Evolutionary conservation across 1,284 basidiomycete species (phyloP).

Genomic region (Leccinum cinnamomeum): DNA sequence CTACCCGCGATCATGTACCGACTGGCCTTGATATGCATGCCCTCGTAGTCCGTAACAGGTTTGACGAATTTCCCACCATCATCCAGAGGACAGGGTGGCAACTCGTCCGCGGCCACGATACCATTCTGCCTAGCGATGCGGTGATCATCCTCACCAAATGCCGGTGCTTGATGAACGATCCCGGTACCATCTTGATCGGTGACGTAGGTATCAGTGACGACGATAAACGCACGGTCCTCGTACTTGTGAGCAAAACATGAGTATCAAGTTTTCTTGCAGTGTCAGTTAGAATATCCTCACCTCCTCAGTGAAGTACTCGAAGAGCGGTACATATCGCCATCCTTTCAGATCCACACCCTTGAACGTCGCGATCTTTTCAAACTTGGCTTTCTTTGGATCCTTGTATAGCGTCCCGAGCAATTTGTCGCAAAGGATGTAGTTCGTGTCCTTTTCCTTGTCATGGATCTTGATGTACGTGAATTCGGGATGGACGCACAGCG

Average conservation of each 20-base stretch:
- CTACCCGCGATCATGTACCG: too few species aligned
- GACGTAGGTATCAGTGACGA: slow-evolving; percentile 91
- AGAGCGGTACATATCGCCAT: too few species aligned
- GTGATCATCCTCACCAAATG: slow-evolving; percentile 99
- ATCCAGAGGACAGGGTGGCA: slow-evolving; percentile 96
- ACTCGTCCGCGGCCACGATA: slow-evolving; percentile 81
- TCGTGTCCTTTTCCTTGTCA: too few species aligned
- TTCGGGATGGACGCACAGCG: too few species aligned
- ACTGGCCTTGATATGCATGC: slow-evolving; percentile 86
- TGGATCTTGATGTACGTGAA: too few species aligned
- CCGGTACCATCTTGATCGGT: slow-evolving; percentile 94
- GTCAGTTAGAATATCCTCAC: slow-evolving; percentile 39
- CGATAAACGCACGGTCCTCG: slow-evolving; percentile 89
- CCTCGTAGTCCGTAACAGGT: slow-evolving; percentile 89
- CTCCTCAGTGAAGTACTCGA: too few species aligned
- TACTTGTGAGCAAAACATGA: slow-evolving; percentile 50
- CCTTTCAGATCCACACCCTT: too few species aligned
- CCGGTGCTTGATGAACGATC: slow-evolving; percentile 98
- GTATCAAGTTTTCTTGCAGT: not conserved
- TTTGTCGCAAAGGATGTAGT: too few species aligned
- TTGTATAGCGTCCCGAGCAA: too few species aligned
- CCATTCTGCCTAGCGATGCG: slow-evolving; percentile 87
- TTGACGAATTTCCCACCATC: slow-evolving; percentile 87
- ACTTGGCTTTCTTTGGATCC: too few species aligned
- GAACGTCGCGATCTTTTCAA: too few species aligned